Evolutionary conservation across 2,329 filamentous ascomycete genomes (phyloP), one percentile per base, ranked within the genome.

Genomic region (Clonostachys sp.): DNA sequence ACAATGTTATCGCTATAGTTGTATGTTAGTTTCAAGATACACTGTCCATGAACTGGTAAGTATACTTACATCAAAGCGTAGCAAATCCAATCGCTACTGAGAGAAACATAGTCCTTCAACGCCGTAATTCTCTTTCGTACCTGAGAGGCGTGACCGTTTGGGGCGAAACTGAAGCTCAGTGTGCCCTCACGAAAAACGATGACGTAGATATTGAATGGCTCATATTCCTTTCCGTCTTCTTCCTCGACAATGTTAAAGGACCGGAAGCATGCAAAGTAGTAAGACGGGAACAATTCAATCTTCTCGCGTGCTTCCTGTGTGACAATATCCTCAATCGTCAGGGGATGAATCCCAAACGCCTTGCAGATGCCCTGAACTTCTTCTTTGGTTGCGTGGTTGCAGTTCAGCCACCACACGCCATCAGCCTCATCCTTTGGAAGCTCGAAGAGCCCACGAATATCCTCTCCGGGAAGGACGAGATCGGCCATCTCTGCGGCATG

Each of bases 401-500:
- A 86, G 60, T 99, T 95, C 45, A 99, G 77, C 94, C 94, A 99
- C 91, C 92, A 99, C n/a, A 96, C 91, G 58, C 92, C 92, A 57
- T 91, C 78, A 3, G 71, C 66, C 51, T 83, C 80, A 33, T 78
- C 76, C 45, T 76, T 82, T 7, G 82, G 82, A 34, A 84, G 72
- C 34, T 75, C 73, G 62, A 99, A 99, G 12, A 99, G 81, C 48
- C 91, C 90, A 34, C 89, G 86, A 57, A 97, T 87, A 49, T 87
- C 87, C 64, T 96, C 94, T 9, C 91, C 92, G 3, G 91, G 91
- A 48, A 96, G 83, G 5, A 96, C 80, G 9, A 96, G 78, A 57
- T 91, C 92, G 17, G 89, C 90, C 52, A 99, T 80, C 57, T 95
- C 90, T 2, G 88, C 81, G 14, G 92, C 90, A 61, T 96, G 91